Percentiles rank a stretch among this genome's conserved stretches.
Evolutionary conservation across 192 early-diverging fungal genomes (phyloP).

Genomic region (Coemansia sp.): DNA sequence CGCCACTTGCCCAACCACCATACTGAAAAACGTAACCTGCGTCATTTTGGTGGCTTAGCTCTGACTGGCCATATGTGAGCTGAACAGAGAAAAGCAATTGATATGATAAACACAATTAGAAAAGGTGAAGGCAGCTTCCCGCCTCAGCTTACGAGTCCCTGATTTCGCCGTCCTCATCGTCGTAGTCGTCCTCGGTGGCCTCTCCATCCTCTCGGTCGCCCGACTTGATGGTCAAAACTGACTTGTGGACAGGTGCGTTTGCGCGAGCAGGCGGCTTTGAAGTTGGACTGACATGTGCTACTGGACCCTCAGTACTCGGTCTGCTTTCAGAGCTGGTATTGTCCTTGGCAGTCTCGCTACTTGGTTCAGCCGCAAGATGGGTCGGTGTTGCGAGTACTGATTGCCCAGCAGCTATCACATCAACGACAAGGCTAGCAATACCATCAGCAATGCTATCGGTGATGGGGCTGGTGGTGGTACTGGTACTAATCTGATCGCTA

Average conservation of each 20-base stretch:
- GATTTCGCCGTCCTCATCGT: constrained; percentile 55
- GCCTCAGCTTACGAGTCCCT: constrained; percentile 19
- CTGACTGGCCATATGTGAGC: too few species aligned
- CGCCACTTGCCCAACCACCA: background rate
- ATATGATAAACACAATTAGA: background rate
- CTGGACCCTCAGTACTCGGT: background rate
- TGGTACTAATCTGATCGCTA: background rate
- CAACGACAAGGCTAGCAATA: background rate
- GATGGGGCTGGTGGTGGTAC: background rate
- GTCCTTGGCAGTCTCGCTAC: background rate
- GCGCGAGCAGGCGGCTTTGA: constrained; percentile 2
- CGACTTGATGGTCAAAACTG: constrained; percentile 8
- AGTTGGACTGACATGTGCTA: background rate
- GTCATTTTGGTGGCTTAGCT: background rate
- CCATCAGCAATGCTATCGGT: background rate
- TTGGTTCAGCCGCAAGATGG: background rate
- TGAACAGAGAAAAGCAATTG: background rate
- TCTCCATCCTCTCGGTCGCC: constrained; percentile 47
- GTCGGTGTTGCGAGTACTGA: background rate
- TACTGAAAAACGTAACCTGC: background rate
- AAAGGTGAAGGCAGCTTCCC: background rate
- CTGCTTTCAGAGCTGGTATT: background rate
- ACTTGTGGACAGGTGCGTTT: constrained; percentile 7
- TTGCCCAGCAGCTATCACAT: background rate
- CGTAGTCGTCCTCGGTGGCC: constrained; percentile 50